Evolutionary conservation across 345 rosid species (phyloP), one percentile per base, ranked within the genome.

Genomic region (Eucalyptus marginata): DNA sequence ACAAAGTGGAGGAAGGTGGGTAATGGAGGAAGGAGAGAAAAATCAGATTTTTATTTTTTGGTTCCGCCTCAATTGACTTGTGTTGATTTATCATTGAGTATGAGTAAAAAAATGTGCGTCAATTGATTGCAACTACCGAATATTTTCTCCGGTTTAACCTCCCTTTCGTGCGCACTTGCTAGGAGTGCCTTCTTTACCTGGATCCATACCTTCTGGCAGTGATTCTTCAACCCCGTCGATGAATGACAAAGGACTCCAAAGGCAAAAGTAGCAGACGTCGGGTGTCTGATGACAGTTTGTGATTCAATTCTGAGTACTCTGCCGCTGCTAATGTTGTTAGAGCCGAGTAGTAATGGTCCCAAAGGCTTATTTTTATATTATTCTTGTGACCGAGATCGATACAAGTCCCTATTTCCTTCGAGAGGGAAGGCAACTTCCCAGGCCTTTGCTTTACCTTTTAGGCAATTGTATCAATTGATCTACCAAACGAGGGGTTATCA

Each of bases 261-360:
- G 27, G 90, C 87, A 91, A 92, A 91, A 91, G 86, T 90, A 90
- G 88, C 91, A 93, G 93, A 90, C 71, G 91, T 89, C 94, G 95
- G 91, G 87, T 95, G 90, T 85, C 64, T 89, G 95, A 92, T 90
- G 98, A 93, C 88, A 93, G 92, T 86, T 86, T 93, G 88, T 94
- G 93, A 86, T 93, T 93, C 87, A 95, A 95, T 91, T 93, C 91
- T 93, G 93, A 90, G 83, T 95, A 88, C 91, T 87, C 94, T 89
- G 93, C 92, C 86, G 71, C 93, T 88, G 88, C 88, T 80, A 44
- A 88, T 93, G 91, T 91, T 84, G 93, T 87, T 90, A 96, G 95
- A 88, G 93, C 94, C 76, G 98, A 98, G 95, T 93, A 92, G 90
- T 87, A 92, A 89, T 92, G 93, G 92, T 90, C 96, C 93, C 85